Percentiles rank a stretch among this genome's conserved stretches.
These are phyloP conservation scores for Aaosphaeria pasadenensis DNA, from an alignment of 2,329 filamentous ascomycete genomes.

Conservation along the genomic window DNA sequence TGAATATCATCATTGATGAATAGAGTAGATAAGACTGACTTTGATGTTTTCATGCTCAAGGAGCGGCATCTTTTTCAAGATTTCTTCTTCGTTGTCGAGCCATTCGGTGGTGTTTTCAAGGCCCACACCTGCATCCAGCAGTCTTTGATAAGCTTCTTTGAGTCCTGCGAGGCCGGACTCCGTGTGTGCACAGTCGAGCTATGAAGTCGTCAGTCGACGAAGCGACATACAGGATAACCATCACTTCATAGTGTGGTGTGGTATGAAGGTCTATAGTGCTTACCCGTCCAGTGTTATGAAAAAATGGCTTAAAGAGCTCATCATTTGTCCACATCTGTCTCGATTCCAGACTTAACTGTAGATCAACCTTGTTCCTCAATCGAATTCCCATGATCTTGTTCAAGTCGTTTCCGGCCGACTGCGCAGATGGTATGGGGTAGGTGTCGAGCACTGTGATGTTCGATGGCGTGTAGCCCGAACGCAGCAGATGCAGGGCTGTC, in stretches of 20 bases:
- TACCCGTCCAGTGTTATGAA: slow-evolving; percentile 44
- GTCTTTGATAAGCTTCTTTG: slow-evolving; percentile 33
- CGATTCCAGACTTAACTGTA: slow-evolving; percentile 29
- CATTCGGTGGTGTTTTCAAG: slow-evolving; percentile 42
- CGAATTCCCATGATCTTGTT: slow-evolving; percentile 47
- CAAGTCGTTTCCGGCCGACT: slow-evolving; percentile 51
- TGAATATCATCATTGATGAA: background rate
- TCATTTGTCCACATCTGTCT: slow-evolving; percentile 45
- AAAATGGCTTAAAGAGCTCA: slow-evolving; percentile 45
- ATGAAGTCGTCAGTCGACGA: slow-evolving; percentile 1
- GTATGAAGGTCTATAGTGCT: slow-evolving; percentile 1
- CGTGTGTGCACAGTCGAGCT: slow-evolving; percentile 33
- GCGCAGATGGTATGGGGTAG: slow-evolving; percentile 45
- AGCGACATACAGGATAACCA: background rate
- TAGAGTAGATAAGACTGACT: slow-evolving; percentile 14
- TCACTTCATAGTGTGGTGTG: background rate
- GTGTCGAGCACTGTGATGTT: slow-evolving; percentile 50
- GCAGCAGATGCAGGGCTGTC: slow-evolving; percentile 52
- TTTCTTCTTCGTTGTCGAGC: slow-evolving; percentile 46
- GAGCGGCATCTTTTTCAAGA: slow-evolving; percentile 40
- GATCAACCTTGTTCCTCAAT: slow-evolving; percentile 40
- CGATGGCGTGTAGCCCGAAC: slow-evolving; percentile 45
- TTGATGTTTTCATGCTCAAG: slow-evolving; percentile 41
- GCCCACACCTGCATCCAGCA: slow-evolving; percentile 25
- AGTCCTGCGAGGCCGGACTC: slow-evolving; percentile 39